These are phyloP conservation scores for Backusella luteola DNA, from an alignment of 192 early-diverging fungal species.

Conservation along the genomic window DNA sequence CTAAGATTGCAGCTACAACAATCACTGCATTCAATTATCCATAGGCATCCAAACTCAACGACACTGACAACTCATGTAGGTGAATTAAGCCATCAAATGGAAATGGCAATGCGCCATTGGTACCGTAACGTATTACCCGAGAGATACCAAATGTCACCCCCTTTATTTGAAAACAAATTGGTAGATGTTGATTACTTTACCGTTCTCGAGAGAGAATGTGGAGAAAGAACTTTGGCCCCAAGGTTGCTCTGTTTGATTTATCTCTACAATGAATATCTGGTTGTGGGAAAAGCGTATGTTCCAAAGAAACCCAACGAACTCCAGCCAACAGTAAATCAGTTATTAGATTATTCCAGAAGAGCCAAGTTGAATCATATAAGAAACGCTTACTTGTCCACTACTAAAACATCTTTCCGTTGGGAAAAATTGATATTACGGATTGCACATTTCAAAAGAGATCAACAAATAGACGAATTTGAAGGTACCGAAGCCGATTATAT, in stretches of 20 bases:
- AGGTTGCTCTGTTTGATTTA: neutral
- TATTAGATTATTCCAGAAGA: neutral
- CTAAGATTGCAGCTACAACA: neutral
- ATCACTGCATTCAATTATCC: neutral
- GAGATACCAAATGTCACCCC: neutral
- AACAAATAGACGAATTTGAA: neutral
- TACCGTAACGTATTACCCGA: slow-evolving; percentile 7
- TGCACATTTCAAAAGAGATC: neutral
- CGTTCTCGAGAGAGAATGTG: neutral
- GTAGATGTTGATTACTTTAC: neutral
- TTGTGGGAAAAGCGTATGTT: neutral
- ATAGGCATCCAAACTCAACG: neutral
- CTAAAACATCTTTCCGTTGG: neutral
- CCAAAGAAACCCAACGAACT: neutral
- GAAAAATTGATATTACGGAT: neutral
- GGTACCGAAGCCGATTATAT: neutral
- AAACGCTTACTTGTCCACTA: neutral
- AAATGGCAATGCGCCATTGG: slow-evolving; percentile 19
- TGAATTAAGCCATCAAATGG: neutral
- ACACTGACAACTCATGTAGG: neutral
- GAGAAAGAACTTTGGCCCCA: neutral
- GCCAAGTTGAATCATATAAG: neutral
- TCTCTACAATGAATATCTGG: slow-evolving; percentile 15
- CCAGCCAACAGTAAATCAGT: neutral
- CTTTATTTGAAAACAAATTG: slow-evolving; percentile 13